Percentiles rank a stretch among this genome's conserved stretches.
These are phyloP conservation scores for Fusarium sacchari DNA, from an alignment of 2,329 filamentous ascomycete genomes.

Conservation along the genomic window DNA sequence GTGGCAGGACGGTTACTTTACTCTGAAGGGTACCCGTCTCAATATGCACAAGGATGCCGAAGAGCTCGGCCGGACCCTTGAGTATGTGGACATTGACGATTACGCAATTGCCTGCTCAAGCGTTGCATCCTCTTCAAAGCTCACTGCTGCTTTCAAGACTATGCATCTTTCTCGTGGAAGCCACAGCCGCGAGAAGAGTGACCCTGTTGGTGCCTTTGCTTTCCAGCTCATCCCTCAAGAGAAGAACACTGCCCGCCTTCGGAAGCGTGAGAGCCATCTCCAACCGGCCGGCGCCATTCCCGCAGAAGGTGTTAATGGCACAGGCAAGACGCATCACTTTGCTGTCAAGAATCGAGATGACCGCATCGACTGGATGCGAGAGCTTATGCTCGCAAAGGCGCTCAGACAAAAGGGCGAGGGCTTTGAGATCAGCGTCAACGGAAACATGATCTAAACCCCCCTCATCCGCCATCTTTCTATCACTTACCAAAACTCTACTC, in stretches of 20 bases:
- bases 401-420: conserved; percentile 85
- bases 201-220: conserved; percentile 75
- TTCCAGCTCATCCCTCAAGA: conserved; percentile 86
- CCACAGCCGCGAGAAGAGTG: conserved; percentile 62
- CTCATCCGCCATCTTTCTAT: neutral
- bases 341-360: conserved; percentile 88
- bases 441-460: conserved; percentile 71
- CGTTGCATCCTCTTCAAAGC: conserved; percentile 78
- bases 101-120: conserved; percentile 88
- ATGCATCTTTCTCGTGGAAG: conserved; percentile 69
- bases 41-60: conserved; percentile 77
- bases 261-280: conserved; percentile 63
- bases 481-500: conserved; percentile 13
- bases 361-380: conserved; percentile 96
- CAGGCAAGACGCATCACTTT: conserved; percentile 91
- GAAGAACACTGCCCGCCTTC: conserved; percentile 62
- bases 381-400: conserved; percentile 91
- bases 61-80: conserved; percentile 67
- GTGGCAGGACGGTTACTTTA: conserved; percentile 93
- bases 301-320: conserved; percentile 64
- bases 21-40: conserved; percentile 78
- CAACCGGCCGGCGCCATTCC: conserved; percentile 47
- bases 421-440: conserved; percentile 84
- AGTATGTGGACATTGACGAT: conserved; percentile 88
- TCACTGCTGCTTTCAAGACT: conserved; percentile 87